These are phyloP conservation scores for Canna indica DNA, from an alignment of 176 grass and related monocot genomes.

Conservation along the genomic window DNA sequence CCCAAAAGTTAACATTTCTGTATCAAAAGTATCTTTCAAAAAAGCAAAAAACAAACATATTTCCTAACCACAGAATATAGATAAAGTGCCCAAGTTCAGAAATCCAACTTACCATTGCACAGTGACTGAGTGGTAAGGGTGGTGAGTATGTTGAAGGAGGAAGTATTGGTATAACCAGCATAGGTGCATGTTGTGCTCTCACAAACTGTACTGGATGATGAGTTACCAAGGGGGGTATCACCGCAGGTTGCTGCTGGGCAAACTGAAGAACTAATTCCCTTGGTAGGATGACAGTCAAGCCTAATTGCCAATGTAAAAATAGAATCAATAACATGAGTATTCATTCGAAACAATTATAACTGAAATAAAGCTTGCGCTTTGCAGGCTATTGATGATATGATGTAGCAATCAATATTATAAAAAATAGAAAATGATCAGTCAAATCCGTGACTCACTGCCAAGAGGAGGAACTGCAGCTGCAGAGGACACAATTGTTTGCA, in stretches of 20 bases:
- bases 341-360: background rate
- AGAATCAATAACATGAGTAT: conserved; percentile 1
- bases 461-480: conserved; percentile 67
- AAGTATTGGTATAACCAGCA: conserved; percentile 62
- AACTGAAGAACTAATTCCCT: conserved; percentile 41
- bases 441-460: conserved; percentile 92
- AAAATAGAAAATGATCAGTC: background rate
- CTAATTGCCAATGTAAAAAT: conserved; percentile 25
- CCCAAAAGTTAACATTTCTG: no score
- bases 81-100: background rate
- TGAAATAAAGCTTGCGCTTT: background rate
- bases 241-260: conserved; percentile 58
- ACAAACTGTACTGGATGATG: conserved; percentile 39
- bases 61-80: background rate
- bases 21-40: no score
- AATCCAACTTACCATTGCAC: conserved; percentile 45
- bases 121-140: conserved; percentile 46
- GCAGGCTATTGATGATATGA: background rate
- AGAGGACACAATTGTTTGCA: conserved; percentile 73
- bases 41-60: no score
- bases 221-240: conserved; percentile 54
- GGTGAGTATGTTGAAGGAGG: conserved; percentile 56
- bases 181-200: conserved; percentile 52
- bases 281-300: conserved; percentile 46
- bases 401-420: no score